Evolutionary conservation across 805 yeast genomes (phyloP).

Genomic region (Saccharomycopsis sp.): DNA sequence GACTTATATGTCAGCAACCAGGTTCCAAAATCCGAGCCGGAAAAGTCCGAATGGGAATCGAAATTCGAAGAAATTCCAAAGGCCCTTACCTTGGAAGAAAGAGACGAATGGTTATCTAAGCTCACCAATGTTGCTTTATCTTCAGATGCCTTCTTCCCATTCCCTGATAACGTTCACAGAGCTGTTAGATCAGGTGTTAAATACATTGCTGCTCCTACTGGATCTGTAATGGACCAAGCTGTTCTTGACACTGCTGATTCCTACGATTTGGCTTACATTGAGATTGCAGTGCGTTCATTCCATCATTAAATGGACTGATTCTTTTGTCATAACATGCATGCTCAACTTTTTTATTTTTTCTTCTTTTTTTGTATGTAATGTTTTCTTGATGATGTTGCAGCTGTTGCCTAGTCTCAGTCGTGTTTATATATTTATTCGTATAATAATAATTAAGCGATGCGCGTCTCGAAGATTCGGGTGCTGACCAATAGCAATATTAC

Average conservation of each 20-base stretch:
- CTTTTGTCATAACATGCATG: neutral
- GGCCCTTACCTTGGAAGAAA: slow-evolving; percentile 78
- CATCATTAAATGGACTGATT: slow-evolving; percentile 58
- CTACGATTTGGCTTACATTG: slow-evolving; percentile 83
- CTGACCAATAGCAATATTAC: neutral
- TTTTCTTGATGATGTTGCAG: neutral
- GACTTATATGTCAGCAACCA: slow-evolving; percentile 89
- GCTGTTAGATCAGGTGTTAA: slow-evolving; percentile 96
- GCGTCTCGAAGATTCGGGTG: neutral
- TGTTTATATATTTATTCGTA: no score
- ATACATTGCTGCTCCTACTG: slow-evolving; percentile 93
- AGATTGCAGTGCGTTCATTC: slow-evolving; percentile 96
- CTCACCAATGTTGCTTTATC: slow-evolving; percentile 83
- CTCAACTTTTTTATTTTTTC: neutral
- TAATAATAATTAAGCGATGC: neutral
- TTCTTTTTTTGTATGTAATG: neutral
- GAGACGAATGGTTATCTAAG: slow-evolving; percentile 78
- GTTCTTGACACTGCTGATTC: slow-evolving; percentile 95
- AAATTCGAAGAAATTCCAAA: slow-evolving; percentile 80
- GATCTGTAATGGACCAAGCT: slow-evolving; percentile 96
- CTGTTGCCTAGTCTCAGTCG: neutral
- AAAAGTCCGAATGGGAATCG: slow-evolving; percentile 83
- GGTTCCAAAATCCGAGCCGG: slow-evolving; percentile 88
- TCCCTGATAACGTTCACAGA: slow-evolving; percentile 98
- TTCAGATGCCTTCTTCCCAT: slow-evolving; percentile 99